Percentiles rank a stretch among this genome's conserved stretches.
These are phyloP conservation scores for Zymoseptoria crescenta DNA, from an alignment of 2,329 filamentous ascomycete genomes.

Conservation along the genomic window DNA sequence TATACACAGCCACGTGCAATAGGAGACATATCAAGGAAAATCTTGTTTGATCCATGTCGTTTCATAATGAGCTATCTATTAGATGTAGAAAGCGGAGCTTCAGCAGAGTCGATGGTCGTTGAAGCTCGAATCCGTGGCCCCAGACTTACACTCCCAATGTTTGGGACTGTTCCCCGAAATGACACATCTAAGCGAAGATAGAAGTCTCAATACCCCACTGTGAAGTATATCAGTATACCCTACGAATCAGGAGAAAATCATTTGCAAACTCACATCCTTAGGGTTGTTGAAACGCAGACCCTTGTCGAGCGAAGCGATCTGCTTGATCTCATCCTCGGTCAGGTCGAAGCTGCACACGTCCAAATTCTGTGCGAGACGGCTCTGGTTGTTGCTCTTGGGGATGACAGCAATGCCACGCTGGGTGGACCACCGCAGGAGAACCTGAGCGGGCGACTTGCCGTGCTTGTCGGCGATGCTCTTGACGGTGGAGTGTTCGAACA, in stretches of 20 bases:
- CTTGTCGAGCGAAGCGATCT: slow-evolving; percentile 58
- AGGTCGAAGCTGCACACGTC: slow-evolving; percentile 60
- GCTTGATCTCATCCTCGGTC: slow-evolving; percentile 55
- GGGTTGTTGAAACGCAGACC: slow-evolving; percentile 72
- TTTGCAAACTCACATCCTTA: slow-evolving; percentile 48
- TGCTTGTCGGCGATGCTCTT: slow-evolving; percentile 60
- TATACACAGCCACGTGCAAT: too few relatives aligned
- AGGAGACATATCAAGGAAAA: background rate
- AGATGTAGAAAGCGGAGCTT: background rate
- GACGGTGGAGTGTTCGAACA: slow-evolving; percentile 64
- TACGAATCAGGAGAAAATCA: slow-evolving; percentile 18
- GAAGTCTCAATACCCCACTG: slow-evolving; percentile 8
- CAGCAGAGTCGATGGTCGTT: background rate
- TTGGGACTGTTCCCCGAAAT: background rate
- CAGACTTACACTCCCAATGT: background rate
- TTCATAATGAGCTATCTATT: background rate
- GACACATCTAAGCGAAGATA: slow-evolving; percentile 8
- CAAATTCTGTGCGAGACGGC: slow-evolving; percentile 56
- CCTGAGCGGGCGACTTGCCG: slow-evolving; percentile 66
- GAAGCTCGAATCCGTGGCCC: background rate
- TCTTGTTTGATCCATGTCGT: background rate
- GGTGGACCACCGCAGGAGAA: slow-evolving; percentile 80
- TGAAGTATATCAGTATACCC: slow-evolving; percentile 4
- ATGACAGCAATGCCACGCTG: slow-evolving; percentile 76
- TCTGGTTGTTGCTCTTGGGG: slow-evolving; percentile 62